phyloP scores from a whole-genome alignment of 2,329 filamentous ascomycete species.

The Aspergillus vadensis region DNA sequence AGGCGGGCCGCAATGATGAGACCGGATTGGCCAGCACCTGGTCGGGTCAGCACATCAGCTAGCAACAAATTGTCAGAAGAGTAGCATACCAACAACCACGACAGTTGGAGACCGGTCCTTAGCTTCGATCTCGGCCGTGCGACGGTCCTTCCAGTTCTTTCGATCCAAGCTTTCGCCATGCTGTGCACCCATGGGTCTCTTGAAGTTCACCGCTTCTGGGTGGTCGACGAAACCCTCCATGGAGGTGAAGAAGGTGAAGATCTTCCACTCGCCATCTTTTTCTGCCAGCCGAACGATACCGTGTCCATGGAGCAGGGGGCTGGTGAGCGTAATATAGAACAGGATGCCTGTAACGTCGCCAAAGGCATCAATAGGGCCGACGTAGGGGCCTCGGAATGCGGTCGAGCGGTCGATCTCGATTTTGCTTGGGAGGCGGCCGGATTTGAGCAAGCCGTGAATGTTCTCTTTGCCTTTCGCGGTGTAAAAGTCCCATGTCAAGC shows the following conservation, averaged over 20 bases:
- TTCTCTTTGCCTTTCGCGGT: conserved; percentile 53
- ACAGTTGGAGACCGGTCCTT: conserved; percentile 59
- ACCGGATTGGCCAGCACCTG: conserved; percentile 63
- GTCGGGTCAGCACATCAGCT: conserved; percentile 5
- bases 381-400: conserved; percentile 47
- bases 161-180: conserved; percentile 56
- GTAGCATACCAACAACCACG: conserved; percentile 59
- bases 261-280: conserved; percentile 56
- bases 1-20: conserved; percentile 61
- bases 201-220: conserved; percentile 52
- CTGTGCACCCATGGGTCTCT: conserved; percentile 58
- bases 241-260: conserved; percentile 65
- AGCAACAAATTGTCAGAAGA: neutral
- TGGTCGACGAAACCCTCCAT: conserved; percentile 57
- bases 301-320: conserved; percentile 55
- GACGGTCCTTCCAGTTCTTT: conserved; percentile 63
- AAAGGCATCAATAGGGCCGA: conserved; percentile 52
- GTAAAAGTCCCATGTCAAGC: conserved; percentile 57
- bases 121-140: conserved; percentile 53
- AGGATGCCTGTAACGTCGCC: conserved; percentile 57
- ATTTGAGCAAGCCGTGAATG: conserved; percentile 38
- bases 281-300: conserved; percentile 58
- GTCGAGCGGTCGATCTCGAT: conserved; percentile 52
- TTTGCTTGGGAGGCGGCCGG: conserved; percentile 47
- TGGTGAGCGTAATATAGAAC: conserved; percentile 59